Evolutionary conservation across 441 rosid species (phyloP).

Genomic region (Lepidium campestre): DNA sequence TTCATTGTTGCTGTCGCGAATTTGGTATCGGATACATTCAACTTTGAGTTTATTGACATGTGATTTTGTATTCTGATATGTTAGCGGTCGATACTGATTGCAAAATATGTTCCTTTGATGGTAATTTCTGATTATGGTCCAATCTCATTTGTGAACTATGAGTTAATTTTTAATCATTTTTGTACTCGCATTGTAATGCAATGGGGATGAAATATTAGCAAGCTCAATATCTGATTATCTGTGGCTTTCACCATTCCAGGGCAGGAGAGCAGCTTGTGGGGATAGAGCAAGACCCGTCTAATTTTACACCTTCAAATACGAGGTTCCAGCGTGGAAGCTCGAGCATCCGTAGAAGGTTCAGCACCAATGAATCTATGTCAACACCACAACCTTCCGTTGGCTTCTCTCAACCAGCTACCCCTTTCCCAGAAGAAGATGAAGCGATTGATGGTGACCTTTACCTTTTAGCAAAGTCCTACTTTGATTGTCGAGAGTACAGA

Average conservation of each 20-base stretch:
- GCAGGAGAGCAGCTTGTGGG: constrained; percentile 89
- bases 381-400: constrained; percentile 66
- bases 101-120: background rate
- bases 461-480: constrained; percentile 73
- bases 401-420: constrained; percentile 67
- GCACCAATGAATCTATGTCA: constrained; percentile 61
- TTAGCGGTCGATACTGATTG: background rate
- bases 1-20: background rate
- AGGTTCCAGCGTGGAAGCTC: constrained; percentile 95
- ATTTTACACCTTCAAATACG: constrained; percentile 81
- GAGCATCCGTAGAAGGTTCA: constrained; percentile 73
- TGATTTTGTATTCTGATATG: background rate
- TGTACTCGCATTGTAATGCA: background rate
- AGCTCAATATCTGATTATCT: background rate
- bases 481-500: constrained; percentile 76
- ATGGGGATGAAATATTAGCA: background rate
- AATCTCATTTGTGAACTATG: background rate
- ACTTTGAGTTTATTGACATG: background rate
- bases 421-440: constrained; percentile 76
- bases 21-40: background rate
- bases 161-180: background rate
- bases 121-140: background rate
- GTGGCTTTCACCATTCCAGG: constrained; percentile 36
- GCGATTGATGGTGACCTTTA: constrained; percentile 61
- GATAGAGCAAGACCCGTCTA: constrained; percentile 78